Percentiles rank a stretch among this genome's conserved stretches.
Evolutionary conservation across 1,284 basidiomycete species (phyloP).

Genomic region (Chiua sp.): DNA sequence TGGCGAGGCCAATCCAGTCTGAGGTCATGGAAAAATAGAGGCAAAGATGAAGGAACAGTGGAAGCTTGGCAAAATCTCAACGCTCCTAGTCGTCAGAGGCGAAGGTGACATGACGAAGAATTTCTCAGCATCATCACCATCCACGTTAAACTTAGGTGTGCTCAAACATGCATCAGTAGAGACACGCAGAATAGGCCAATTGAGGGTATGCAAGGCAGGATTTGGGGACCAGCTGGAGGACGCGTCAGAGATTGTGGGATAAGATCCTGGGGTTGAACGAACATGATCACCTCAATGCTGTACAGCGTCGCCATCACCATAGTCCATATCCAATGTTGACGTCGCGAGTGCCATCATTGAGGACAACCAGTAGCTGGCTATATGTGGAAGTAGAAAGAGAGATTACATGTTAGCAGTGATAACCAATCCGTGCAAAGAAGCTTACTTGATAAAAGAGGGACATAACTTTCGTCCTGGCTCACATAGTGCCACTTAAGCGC

Average conservation of each 20-base stretch:
- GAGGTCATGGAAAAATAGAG: too few relatives aligned
- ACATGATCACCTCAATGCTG: too few relatives aligned
- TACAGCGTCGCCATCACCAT: too few relatives aligned
- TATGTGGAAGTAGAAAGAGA: neutral
- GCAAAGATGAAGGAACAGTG: too few relatives aligned
- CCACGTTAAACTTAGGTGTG: constrained; percentile 86
- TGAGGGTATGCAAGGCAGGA: constrained; percentile 76
- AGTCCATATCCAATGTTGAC: constrained; percentile 98
- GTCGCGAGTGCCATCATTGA: constrained; percentile 91
- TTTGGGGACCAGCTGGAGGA: constrained; percentile 85
- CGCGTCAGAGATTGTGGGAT: constrained; percentile 79
- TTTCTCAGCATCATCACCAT: constrained; percentile 80
- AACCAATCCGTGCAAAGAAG: neutral
- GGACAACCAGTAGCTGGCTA: constrained; percentile 97
- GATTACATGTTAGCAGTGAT: neutral
- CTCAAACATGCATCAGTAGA: constrained; percentile 70
- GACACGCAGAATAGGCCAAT: constrained; percentile 80
- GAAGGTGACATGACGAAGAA: constrained; percentile 96
- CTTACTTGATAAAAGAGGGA: constrained; percentile 86
- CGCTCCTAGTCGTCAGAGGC: constrained; percentile 46
- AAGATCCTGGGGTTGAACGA: constrained; percentile 87
- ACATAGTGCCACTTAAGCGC: constrained; percentile 92
- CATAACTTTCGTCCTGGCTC: constrained; percentile 89
- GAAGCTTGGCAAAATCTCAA: too few relatives aligned
- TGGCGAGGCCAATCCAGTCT: too few relatives aligned